A percentile compares a stretch with the other conserved stretches of the same genome.
Conservation (phyloP, 148 eudicot species). For the Arbutus unedo region DNA sequence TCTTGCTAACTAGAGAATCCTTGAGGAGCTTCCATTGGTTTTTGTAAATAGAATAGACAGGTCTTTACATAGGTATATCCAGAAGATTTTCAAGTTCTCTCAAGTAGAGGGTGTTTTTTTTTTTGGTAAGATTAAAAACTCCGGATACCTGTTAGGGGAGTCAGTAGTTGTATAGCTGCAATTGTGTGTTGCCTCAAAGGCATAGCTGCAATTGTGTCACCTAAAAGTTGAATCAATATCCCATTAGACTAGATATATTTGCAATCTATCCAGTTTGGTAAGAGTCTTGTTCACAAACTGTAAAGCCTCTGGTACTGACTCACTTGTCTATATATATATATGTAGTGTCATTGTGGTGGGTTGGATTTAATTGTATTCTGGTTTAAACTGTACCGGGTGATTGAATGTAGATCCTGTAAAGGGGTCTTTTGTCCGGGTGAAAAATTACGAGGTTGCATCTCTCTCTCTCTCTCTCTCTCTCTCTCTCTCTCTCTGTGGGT, state of each 20-base stretch:
- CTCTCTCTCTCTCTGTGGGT: neutral
- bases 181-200: neutral
- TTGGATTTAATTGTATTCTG: neutral
- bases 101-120: neutral
- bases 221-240: neutral
- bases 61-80: slow-evolving; percentile 12
- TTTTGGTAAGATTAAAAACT: neutral
- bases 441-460: neutral
- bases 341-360: neutral
- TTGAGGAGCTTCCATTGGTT: slow-evolving; percentile 5
- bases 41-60: neutral
- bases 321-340: neutral
- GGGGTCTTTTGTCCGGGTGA: neutral
- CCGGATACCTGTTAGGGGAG: slow-evolving; percentile 2
- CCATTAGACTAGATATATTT: neutral
- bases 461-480: neutral
- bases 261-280: neutral
- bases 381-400: neutral
- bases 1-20: slow-evolving; percentile 4
- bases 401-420: neutral
- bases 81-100: neutral
- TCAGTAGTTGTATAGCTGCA: slow-evolving; percentile 2
- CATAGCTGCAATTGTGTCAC: neutral
- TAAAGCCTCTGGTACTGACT: neutral
- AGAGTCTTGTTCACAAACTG: neutral